These are phyloP conservation scores for cucumber (Cucumis sativus) DNA, from an alignment of 306 rosid species.

Conservation along the genomic window DNA sequence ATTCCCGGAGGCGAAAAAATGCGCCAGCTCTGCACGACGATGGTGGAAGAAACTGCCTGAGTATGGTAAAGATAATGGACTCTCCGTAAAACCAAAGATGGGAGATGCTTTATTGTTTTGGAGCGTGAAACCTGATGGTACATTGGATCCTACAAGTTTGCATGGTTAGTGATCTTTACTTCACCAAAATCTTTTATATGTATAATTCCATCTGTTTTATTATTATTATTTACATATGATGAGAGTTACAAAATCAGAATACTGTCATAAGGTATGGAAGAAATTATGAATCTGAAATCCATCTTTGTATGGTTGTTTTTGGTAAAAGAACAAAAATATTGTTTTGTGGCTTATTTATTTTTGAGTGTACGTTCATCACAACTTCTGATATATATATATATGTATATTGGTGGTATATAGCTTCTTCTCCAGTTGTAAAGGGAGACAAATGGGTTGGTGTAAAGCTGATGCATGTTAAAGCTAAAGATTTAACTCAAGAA, in stretches of 20 bases:
- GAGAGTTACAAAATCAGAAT: too few species aligned
- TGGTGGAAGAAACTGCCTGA: conserved; percentile 82
- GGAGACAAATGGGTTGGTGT: conserved; percentile 83
- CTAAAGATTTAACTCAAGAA: too few species aligned
- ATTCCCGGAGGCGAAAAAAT: conserved; percentile 56
- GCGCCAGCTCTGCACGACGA: conserved; percentile 48
- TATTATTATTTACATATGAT: too few species aligned
- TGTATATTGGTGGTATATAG: background rate
- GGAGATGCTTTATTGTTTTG: conserved; percentile 83
- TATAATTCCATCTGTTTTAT: background rate
- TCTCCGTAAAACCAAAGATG: conserved; percentile 63
- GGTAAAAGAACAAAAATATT: too few species aligned
- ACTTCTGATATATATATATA: too few species aligned
- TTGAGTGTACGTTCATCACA: too few species aligned
- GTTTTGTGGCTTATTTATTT: too few species aligned
- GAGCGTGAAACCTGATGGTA: conserved; percentile 19
- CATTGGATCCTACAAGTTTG: conserved; percentile 69
- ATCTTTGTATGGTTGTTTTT: too few species aligned
- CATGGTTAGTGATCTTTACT: conserved; percentile 37
- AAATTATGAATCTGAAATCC: too few species aligned
- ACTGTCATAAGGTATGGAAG: too few species aligned
- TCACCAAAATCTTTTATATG: background rate
- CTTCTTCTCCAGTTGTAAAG: conserved; percentile 66
- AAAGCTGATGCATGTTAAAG: conserved; percentile 56
- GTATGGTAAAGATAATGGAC: conserved; percentile 49